Percentiles rank a stretch among this genome's conserved stretches.
These are phyloP conservation scores for Cadophora sp. DNA, from an alignment of 2,329 filamentous ascomycete genomes.

Conservation along the genomic window DNA sequence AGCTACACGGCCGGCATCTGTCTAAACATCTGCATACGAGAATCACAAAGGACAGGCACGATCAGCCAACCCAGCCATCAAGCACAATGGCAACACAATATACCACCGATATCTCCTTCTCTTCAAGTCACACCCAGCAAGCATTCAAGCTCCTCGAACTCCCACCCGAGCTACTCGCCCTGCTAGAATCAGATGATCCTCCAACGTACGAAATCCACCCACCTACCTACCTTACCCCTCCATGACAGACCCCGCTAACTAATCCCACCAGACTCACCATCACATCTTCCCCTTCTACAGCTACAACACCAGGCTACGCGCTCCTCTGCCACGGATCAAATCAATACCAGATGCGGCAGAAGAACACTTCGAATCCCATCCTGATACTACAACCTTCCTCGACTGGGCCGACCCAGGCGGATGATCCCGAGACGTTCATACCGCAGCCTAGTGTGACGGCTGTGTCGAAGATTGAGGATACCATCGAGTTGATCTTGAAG, in stretches of 20 bases:
- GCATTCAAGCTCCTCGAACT: conserved; percentile 69
- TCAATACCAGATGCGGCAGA: conserved; percentile 66
- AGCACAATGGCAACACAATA: conserved; percentile 44
- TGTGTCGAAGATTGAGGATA: conserved; percentile 66
- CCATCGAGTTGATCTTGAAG: conserved; percentile 63
- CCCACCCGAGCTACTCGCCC: conserved; percentile 61
- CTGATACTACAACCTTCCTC: conserved; percentile 57
- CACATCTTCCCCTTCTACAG: conserved; percentile 48
- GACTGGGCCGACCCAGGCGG: conserved; percentile 34
- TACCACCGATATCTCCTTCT: conserved; percentile 55
- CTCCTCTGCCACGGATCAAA: conserved; percentile 59
- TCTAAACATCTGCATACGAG: not conserved
- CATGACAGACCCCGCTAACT: conserved; percentile 1
- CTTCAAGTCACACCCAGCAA: conserved; percentile 55
- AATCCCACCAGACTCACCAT: conserved; percentile 34
- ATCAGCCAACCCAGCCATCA: not conserved
- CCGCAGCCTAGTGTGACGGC: conserved; percentile 52
- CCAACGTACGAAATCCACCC: conserved; percentile 53
- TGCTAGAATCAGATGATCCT: conserved; percentile 60
- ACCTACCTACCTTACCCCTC: too few relatives aligned
- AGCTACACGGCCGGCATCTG: not conserved
- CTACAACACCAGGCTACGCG: conserved; percentile 52
- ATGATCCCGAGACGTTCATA: conserved; percentile 38
- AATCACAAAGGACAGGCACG: not conserved
- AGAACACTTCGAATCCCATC: conserved; percentile 72